Conservation (phyloP, 805 yeast genomes). For the Candida nanaspora region DNA sequence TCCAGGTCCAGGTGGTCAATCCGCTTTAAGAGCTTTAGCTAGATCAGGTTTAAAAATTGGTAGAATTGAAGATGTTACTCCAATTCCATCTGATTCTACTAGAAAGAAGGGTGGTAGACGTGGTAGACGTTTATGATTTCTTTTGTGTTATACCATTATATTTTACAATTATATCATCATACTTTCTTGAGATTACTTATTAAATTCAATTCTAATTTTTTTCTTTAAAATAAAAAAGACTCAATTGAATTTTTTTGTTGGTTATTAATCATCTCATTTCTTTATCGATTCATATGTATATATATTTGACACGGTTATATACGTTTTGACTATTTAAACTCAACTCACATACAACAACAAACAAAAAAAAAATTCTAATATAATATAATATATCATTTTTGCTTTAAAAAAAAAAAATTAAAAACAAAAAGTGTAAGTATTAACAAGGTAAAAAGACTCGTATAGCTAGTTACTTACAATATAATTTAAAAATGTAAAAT, state of each 20-base stretch:
- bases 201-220: not conserved
- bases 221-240: no score
- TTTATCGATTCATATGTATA: not conserved
- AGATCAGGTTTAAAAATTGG: slow-evolving; percentile 99
- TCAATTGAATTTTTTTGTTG: no score
- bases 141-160: not conserved
- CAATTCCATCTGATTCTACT: slow-evolving; percentile 99
- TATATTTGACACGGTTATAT: not conserved
- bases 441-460: no score
- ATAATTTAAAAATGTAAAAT: no score
- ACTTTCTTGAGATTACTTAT: not conserved
- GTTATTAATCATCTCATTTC: no score
- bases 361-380: no score
- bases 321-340: not conserved
- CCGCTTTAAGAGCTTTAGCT: slow-evolving; percentile 98
- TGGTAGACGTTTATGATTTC: slow-evolving; percentile 89
- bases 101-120: slow-evolving; percentile 99
- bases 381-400: no score
- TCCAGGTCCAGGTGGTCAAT: slow-evolving; percentile 99
- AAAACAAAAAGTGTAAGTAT: no score
- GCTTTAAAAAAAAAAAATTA: no score
- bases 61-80: slow-evolving; percentile 99
- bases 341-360: no score
- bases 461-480: no score
- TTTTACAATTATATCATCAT: not conserved